Evolutionary conservation across 2,329 filamentous ascomycete species (phyloP), one percentile per base, ranked within the genome.

Genomic region (Paecilomyces sp.): DNA sequence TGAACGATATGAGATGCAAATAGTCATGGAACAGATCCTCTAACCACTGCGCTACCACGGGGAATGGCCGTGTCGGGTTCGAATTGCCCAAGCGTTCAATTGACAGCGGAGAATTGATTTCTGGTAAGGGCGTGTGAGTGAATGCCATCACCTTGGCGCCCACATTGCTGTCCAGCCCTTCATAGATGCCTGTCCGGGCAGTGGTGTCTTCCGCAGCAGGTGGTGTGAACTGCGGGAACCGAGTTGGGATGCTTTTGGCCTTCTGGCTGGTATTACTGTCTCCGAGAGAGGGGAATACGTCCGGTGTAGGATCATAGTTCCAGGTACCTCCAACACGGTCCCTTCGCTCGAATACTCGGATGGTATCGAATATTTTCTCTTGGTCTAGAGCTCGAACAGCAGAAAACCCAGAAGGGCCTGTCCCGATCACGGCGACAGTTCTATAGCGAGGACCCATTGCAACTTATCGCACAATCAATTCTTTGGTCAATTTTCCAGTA

Each of bases 281-380:
- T 8, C 11, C 41, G 8, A 7, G 51, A 22, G 11, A 53, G 25
- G 51, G 51, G 11, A 72, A 72, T 13, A 57, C 52, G 54, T 70
- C 68, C 0, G 71, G 69, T 1, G 61, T 58, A 13, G 66, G 60
- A 55, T 72, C 69, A 55, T 66, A 68, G 34, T 67, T 64, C 72
- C 72, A 74, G 4, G 68, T 67, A 6, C 71, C 71, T 15, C 71
- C 71, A 3, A 68, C 63, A 15, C 62, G 61, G 57, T 71, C 63
- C 34, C 67, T 66, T 58, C 72, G 62, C 58, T 74, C 71, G 47
- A 74, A 74, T 3, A 73, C 64, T 8, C 68, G 66, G 55, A 74
- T 69, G 0, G 51, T 66, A n/a, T 68, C 61, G 55, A 74, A 74
- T 8, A 60, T 58, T 1, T 71, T 68, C 58, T 74, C 72, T 41